Conservation (phyloP, 768 basidiomycete species). For the Tulasnella sp. region DNA sequence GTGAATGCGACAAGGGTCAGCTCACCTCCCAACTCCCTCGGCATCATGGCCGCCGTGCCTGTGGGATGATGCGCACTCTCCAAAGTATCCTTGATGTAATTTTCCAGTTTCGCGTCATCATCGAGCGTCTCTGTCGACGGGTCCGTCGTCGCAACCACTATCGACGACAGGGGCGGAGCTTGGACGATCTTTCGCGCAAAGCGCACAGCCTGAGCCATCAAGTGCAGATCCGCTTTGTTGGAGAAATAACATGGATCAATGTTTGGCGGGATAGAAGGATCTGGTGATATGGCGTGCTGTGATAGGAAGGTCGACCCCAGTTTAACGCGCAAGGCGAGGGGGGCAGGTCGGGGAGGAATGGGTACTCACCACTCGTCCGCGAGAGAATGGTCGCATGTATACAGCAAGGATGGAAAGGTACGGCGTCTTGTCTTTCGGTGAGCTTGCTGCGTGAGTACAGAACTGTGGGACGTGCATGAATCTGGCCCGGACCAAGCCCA, state of each 20-base stretch:
- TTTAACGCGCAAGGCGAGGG: neutral
- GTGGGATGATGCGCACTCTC: slow-evolving; percentile 14
- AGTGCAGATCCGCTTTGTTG: slow-evolving; percentile 16
- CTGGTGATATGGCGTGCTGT: slow-evolving; percentile 8
- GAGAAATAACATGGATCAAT: slow-evolving; percentile 16
- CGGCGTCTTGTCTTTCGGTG: slow-evolving; percentile 1
- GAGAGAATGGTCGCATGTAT: slow-evolving; percentile 19
- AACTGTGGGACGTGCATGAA: slow-evolving; percentile 16
- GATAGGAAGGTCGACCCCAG: neutral
- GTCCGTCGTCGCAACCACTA: slow-evolving; percentile 5
- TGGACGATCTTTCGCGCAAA: slow-evolving; percentile 3
- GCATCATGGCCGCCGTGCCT: slow-evolving; percentile 13
- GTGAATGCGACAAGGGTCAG: neutral
- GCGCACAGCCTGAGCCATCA: slow-evolving; percentile 13
- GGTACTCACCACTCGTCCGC: slow-evolving; percentile 24
- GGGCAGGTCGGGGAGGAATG: no score
- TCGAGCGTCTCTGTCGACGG: neutral
- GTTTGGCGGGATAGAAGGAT: slow-evolving; percentile 10
- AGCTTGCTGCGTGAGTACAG: neutral
- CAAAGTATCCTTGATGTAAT: slow-evolving; percentile 7
- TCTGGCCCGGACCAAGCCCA: neutral
- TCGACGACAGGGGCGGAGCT: neutral
- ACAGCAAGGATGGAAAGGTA: slow-evolving; percentile 10
- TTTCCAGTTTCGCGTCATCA: slow-evolving; percentile 2
- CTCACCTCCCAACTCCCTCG: slow-evolving; percentile 4